Percentiles rank a stretch among this genome's conserved stretches.
Evolutionary conservation across 805 yeast genomes (phyloP).

Genomic region (Wickerhamiella allomyrinae): DNA sequence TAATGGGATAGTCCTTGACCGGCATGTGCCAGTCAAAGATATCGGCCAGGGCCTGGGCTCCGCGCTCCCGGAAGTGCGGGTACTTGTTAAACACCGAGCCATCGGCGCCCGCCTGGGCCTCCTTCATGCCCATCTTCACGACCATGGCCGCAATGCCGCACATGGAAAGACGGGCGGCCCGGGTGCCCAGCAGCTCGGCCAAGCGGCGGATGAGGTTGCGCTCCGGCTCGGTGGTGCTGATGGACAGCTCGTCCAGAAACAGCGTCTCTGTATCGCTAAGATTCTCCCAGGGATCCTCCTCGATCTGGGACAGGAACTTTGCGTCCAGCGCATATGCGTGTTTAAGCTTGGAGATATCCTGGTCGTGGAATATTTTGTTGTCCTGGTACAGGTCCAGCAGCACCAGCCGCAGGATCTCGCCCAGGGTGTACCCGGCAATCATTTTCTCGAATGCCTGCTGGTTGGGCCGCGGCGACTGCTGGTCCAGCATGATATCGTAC

Average conservation of each 20-base stretch:
- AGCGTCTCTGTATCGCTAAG: conserved; percentile 58
- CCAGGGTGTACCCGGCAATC: conserved; percentile 94
- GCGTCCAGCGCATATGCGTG: conserved; percentile 71
- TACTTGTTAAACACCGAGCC: conserved; percentile 92
- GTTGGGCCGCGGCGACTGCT: conserved; percentile 85
- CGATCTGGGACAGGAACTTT: conserved; percentile 73
- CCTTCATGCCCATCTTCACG: conserved; percentile 59
- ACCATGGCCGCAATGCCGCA: conserved; percentile 94
- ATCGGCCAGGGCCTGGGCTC: conserved; percentile 76
- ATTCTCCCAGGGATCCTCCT: conserved; percentile 79
- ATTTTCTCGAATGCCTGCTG: conserved; percentile 93
- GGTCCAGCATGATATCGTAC: conserved; percentile 69
- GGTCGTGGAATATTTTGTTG: conserved; percentile 53
- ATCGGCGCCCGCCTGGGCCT: conserved; percentile 84
- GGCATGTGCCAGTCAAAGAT: conserved; percentile 64
- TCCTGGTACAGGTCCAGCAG: conserved; percentile 55
- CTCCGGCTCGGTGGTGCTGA: conserved; percentile 60
- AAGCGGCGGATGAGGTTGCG: conserved; percentile 68
- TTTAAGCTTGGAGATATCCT: conserved; percentile 50
- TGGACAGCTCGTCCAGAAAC: conserved; percentile 43
- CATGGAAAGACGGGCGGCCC: conserved; percentile 83
- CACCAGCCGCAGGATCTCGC: conserved; percentile 75
- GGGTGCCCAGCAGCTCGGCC: conserved; percentile 76
- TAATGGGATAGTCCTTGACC: conserved; percentile 58
- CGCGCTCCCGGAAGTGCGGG: conserved; percentile 82